Evolutionary conservation across 176 grass and related monocot genomes (phyloP).

Genomic region (Otatea glauca): DNA sequence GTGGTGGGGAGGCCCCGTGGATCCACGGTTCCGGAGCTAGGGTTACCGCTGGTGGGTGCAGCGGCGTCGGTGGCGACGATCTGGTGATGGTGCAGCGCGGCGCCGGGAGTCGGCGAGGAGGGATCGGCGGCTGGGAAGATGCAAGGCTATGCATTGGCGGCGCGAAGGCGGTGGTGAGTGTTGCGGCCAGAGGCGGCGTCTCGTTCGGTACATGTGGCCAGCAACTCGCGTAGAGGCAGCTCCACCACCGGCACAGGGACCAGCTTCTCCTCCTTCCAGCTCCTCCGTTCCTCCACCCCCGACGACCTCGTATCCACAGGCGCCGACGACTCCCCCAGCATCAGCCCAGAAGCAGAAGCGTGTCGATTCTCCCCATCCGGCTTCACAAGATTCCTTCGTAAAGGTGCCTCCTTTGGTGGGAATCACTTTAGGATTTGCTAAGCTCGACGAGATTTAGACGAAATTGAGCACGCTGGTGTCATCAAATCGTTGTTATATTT

Average conservation of each 20-base stretch:
- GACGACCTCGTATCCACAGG: slow-evolving; percentile 28
- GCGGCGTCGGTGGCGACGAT: slow-evolving; percentile 17
- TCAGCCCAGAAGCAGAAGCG: slow-evolving; percentile 31
- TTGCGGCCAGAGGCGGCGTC: slow-evolving; percentile 54
- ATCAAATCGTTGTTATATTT: slow-evolving; percentile 4
- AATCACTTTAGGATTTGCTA: slow-evolving; percentile 25
- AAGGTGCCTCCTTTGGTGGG: slow-evolving; percentile 69
- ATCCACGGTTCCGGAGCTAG: slow-evolving; percentile 63
- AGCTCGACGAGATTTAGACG: slow-evolving; percentile 8
- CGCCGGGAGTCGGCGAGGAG: slow-evolving; percentile 52
- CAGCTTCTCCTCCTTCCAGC: slow-evolving; percentile 44
- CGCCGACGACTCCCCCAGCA: slow-evolving; percentile 45
- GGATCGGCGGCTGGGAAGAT: slow-evolving; percentile 73
- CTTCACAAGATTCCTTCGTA: slow-evolving; percentile 61
- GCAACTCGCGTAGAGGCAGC: slow-evolving; percentile 70
- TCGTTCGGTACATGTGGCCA: slow-evolving; percentile 85
- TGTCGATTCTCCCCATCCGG: slow-evolving; percentile 46
- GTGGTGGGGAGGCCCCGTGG: slow-evolving; percentile 47
- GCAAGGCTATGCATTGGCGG: slow-evolving; percentile 90
- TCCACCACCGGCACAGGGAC: slow-evolving; percentile 53
- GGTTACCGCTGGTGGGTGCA: slow-evolving; percentile 24
- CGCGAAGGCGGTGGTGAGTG: slow-evolving; percentile 67
- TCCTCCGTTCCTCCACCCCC: slow-evolving; percentile 12
- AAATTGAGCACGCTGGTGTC: slow-evolving; percentile 25
- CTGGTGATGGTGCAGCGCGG: slow-evolving; percentile 68